A percentile compares a stretch with the other conserved stretches of the same genome.
These are phyloP conservation scores for Geotrichum siamense DNA, from an alignment of 1,139 yeast species.

Conservation along the genomic window DNA sequence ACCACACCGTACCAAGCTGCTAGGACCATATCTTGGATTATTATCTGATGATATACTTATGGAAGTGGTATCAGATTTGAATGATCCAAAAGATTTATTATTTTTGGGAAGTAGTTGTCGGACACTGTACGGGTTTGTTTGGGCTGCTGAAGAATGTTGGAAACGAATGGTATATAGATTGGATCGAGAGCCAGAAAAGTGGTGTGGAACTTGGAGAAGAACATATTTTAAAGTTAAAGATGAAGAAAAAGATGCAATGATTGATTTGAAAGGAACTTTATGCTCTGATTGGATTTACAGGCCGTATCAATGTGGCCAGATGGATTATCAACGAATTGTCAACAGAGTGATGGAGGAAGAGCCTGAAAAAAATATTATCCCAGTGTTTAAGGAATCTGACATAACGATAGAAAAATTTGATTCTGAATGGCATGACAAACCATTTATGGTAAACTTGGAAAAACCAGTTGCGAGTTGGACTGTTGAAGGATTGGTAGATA, in stretches of 20 bases:
- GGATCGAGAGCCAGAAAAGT: slow-evolving; percentile 29
- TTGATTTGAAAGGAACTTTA: slow-evolving; percentile 33
- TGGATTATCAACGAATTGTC: slow-evolving; percentile 42
- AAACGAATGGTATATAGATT: slow-evolving; percentile 43
- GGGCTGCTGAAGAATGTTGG: slow-evolving; percentile 63
- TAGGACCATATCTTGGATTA: slow-evolving; percentile 46
- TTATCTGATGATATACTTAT: slow-evolving; percentile 49
- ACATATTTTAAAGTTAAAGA: slow-evolving; percentile 40
- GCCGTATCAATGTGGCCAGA: slow-evolving; percentile 72
- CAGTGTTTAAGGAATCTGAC: slow-evolving; percentile 25
- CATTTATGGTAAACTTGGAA: slow-evolving; percentile 53
- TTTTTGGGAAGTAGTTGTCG: slow-evolving; percentile 53
- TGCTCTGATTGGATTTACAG: slow-evolving; percentile 63
- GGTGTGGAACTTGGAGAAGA: slow-evolving; percentile 78
- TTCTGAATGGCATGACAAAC: slow-evolving; percentile 43
- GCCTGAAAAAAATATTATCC: slow-evolving; percentile 17
- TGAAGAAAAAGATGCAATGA: slow-evolving; percentile 4
- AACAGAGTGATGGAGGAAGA: slow-evolving; percentile 24
- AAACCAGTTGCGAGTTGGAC: slow-evolving; percentile 51
- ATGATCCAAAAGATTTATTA: slow-evolving; percentile 42
- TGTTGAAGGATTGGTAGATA: slow-evolving; percentile 41
- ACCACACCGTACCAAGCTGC: slow-evolving; percentile 36
- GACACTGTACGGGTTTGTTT: slow-evolving; percentile 60
- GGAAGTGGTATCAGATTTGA: slow-evolving; percentile 36
- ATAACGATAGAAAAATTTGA: slow-evolving; percentile 45